Conservation (phyloP, 2,329 filamentous ascomycete genomes). For the Botryotinia convoluta region DNA sequence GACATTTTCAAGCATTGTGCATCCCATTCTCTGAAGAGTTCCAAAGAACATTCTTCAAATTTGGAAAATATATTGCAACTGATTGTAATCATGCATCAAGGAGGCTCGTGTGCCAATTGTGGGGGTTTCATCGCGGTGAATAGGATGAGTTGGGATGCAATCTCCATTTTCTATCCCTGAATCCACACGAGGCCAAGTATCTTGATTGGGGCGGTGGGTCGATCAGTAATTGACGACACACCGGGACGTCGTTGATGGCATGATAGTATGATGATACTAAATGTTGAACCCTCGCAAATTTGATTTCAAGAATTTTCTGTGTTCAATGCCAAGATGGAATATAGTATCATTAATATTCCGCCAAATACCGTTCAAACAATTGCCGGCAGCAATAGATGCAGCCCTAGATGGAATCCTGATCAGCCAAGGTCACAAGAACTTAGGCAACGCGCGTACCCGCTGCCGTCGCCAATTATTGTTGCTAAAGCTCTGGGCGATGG, state of each 20-base stretch:
- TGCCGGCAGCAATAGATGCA: background rate
- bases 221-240: background rate
- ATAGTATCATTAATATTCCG: background rate
- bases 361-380: background rate
- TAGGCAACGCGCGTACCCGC: background rate
- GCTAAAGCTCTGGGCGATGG: background rate
- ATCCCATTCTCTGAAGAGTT: background rate
- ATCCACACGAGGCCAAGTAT: background rate
- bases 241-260: background rate
- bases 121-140: background rate
- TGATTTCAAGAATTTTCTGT: background rate
- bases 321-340: background rate
- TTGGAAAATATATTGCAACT: background rate
- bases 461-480: background rate
- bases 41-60: background rate
- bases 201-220: background rate
- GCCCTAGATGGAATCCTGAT: background rate
- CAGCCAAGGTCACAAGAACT: background rate
- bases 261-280: background rate
- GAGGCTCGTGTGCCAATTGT: background rate
- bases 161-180: background rate
- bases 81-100: background rate
- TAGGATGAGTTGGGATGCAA: background rate
- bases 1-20: background rate
- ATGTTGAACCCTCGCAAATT: background rate